Evolutionary conservation across 1,284 basidiomycete genomes (phyloP).

Genomic region (Tilletia setariae): DNA sequence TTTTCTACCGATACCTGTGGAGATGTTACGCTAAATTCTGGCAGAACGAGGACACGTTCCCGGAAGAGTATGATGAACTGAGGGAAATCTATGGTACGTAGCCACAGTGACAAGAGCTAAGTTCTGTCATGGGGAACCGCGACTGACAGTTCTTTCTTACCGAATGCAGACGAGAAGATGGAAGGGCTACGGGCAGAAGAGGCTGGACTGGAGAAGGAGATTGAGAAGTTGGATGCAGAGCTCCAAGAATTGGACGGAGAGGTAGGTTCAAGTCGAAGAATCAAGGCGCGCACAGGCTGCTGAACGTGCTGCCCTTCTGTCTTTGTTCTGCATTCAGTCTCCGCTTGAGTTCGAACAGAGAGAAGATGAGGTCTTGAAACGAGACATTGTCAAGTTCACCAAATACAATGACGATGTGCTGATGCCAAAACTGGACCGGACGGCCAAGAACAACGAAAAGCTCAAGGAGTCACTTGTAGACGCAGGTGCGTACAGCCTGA

Average conservation of each 20-base stretch:
- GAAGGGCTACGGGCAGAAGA: constrained; percentile 20
- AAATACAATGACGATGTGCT: constrained; percentile 48
- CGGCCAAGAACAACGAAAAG: constrained; percentile 37
- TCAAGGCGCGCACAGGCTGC: no score
- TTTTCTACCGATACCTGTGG: constrained; percentile 52
- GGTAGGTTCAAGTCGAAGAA: background rate
- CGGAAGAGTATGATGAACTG: constrained; percentile 47
- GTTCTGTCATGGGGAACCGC: no score
- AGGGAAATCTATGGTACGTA: constrained; percentile 37
- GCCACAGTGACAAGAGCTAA: no score
- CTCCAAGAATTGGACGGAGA: constrained; percentile 30
- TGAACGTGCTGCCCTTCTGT: no score
- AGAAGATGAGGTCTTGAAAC: constrained; percentile 39
- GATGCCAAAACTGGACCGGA: constrained; percentile 47
- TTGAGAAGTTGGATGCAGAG: constrained; percentile 37
- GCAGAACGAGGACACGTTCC: constrained; percentile 51
- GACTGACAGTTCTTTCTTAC: background rate
- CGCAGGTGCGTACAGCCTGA: constrained; percentile 21
- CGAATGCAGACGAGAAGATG: constrained; percentile 6
- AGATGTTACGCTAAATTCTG: constrained; percentile 52
- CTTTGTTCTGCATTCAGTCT: constrained; percentile 21
- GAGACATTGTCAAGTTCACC: constrained; percentile 47
- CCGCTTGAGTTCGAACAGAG: constrained; percentile 38
- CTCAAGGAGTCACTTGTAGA: constrained; percentile 34
- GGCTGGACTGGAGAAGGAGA: constrained; percentile 34